Conservation (phyloP, 176 grass and related monocot genomes). For the Phyllostachys edulis region DNA sequence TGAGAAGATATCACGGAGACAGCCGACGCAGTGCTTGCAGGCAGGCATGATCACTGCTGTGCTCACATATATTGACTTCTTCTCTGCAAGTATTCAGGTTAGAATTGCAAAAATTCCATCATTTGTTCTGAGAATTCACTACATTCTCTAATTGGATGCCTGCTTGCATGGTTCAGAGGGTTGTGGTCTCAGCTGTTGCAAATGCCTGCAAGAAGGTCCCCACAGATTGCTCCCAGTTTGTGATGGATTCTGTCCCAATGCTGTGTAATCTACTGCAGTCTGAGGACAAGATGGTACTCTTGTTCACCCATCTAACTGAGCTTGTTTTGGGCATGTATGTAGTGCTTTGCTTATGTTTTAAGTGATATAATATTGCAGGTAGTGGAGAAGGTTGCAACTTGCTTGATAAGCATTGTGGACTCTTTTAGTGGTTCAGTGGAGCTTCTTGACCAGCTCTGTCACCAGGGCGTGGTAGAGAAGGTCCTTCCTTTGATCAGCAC, state of each 20-base stretch:
- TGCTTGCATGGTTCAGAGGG: conserved; percentile 58
- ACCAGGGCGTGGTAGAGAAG: conserved; percentile 61
- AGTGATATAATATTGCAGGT: conserved; percentile 48
- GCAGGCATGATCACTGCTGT: conserved; percentile 71
- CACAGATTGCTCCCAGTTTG: conserved; percentile 56
- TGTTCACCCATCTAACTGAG: not conserved
- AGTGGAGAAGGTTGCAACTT: conserved; percentile 73
- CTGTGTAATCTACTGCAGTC: conserved; percentile 81
- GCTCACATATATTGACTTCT: conserved; percentile 81
- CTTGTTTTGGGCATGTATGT: not conserved
- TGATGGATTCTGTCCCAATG: conserved; percentile 63
- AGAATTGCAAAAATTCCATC: not conserved
- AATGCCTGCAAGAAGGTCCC: conserved; percentile 78
- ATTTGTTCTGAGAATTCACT: not conserved
- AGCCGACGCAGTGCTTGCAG: conserved; percentile 72
- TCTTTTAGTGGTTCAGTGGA: conserved; percentile 60
- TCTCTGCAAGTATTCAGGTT: conserved; percentile 79
- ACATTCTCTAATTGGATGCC: conserved; percentile 20
- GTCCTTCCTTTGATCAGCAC: conserved; percentile 65
- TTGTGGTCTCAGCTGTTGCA: conserved; percentile 67
- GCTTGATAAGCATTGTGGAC: conserved; percentile 71
- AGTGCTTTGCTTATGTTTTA: conserved; percentile 21
- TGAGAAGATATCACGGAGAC: conserved; percentile 81
- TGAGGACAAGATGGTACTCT: conserved; percentile 66
- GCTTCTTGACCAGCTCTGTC: conserved; percentile 78